A percentile compares a stretch with the other conserved stretches of the same genome.
Evolutionary conservation across 2,329 filamentous ascomycete genomes (phyloP).

Genomic region (Chaetoscypha palmicola): DNA sequence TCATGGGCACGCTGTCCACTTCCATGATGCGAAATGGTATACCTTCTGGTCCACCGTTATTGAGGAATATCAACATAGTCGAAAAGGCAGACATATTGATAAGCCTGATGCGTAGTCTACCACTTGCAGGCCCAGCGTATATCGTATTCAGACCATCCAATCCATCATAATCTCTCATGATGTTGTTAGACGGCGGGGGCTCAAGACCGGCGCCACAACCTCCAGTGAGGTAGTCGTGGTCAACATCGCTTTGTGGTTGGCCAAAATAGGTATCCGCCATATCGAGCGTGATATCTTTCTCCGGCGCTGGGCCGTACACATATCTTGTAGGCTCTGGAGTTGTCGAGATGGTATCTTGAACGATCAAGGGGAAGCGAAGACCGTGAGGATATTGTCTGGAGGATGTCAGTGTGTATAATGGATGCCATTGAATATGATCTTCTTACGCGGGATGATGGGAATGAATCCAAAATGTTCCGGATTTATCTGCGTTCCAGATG

Average conservation of each 20-base stretch:
- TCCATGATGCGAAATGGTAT: not conserved
- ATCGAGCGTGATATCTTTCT: not conserved
- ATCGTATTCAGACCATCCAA: not conserved
- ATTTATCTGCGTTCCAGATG: not conserved
- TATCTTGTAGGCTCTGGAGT: not conserved
- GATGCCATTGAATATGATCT: not conserved
- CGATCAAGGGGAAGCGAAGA: slow-evolving; percentile 1
- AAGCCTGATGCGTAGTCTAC: not conserved
- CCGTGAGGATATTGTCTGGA: slow-evolving; percentile 4
- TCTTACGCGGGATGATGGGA: not conserved
- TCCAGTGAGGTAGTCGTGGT: not conserved
- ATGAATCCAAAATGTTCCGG: slow-evolving; percentile 5
- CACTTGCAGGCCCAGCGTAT: not conserved
- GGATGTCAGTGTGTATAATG: not conserved
- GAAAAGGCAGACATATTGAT: slow-evolving; percentile 1
- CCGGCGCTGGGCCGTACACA: not conserved
- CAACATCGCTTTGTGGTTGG: not conserved
- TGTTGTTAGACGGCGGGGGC: not conserved
- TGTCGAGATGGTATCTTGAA: not conserved
- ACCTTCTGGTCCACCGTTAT: not conserved
- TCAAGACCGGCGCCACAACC: not conserved
- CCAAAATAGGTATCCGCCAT: not conserved
- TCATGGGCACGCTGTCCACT: not conserved
- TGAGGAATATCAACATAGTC: not conserved
- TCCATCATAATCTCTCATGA: not conserved